Base-by-base conservation (phyloP, 345 rosid genomes). In the Lepidium sativum region DNA sequence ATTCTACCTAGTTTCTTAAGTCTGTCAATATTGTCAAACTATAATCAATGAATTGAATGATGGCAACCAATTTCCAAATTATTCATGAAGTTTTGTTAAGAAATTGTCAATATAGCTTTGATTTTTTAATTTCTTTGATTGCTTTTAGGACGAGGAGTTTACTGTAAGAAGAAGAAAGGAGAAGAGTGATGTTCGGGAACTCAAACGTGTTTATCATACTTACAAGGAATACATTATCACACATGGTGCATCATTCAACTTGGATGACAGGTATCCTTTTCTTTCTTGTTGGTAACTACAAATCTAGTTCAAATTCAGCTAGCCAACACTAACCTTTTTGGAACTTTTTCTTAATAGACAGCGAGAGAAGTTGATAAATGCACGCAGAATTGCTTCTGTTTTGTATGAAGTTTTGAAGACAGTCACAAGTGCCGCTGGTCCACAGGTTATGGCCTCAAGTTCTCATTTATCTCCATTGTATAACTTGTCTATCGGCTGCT, bases 391-490 rank as follows among this genome's bases (percentile, higher is more conserved):
- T 75, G 91, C 81, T 77, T 80, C 89, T 31, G 97, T 80, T 45
- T 63, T 92, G 75, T 73, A 59, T 65, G 94, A 87, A 77, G 98
- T 92, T 54, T 55, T 87, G 15, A 82, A 80, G 79, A 75, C 84
- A 3, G 77, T 92, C 57, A 66, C 79, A 43, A 79, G 58, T 52
- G 82, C 84, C 31, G 81, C 86, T 60, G 92, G 81, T 21, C 80
- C 78, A 17, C 84, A 92, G 95, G 98, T 85, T 55, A 52, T 47
- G 3, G 29, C 47, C 47, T 42, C 38, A 23, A 29, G 69, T 56
- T 54, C 10, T 35, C 10, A 2, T 14, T 15, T 38, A 23, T 42
- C 2, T 33, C 12, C 10, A 35, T 11, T 63, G 2, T 65, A 53
- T 74, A 16, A 41, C 27, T 43, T 44, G 13, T 45, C 35, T 34